Conservation (phyloP, 495 filamentous ascomycete species). For the Tuber melanosporum region DNA sequence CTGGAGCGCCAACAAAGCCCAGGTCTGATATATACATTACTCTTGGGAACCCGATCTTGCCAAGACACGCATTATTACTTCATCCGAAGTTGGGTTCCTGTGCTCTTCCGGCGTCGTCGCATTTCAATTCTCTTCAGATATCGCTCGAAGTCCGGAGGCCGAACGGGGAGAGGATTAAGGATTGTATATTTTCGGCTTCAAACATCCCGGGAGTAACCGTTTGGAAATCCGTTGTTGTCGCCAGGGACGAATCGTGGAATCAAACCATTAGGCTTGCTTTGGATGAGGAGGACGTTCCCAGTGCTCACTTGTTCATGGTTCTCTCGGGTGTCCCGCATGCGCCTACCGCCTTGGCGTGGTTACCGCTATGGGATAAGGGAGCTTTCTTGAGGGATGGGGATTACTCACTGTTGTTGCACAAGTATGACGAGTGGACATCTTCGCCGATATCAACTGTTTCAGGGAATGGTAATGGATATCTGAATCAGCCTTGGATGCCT, state of each 20-base stretch:
- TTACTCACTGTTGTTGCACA: slow-evolving; percentile 76
- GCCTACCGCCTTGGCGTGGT: slow-evolving; percentile 83
- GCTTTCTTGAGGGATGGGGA: slow-evolving; percentile 84
- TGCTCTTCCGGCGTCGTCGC: slow-evolving; percentile 55
- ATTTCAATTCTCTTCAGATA: slow-evolving; percentile 72
- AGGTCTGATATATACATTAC: slow-evolving; percentile 93
- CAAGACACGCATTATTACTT: slow-evolving; percentile 71
- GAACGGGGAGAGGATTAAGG: slow-evolving; percentile 69
- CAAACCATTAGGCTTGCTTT: slow-evolving; percentile 80
- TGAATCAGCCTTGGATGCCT: slow-evolving; percentile 71
- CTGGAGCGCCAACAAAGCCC: slow-evolving; percentile 77
- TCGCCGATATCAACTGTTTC: slow-evolving; percentile 44
- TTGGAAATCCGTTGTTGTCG: slow-evolving; percentile 78
- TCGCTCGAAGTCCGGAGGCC: slow-evolving; percentile 77
- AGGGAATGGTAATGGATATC: slow-evolving; percentile 65
- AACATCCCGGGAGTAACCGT: slow-evolving; percentile 66
- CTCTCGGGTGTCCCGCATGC: slow-evolving; percentile 75
- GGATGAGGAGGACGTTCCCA: slow-evolving; percentile 69
- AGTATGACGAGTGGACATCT: slow-evolving; percentile 79
- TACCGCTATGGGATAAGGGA: slow-evolving; percentile 88
- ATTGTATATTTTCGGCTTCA: slow-evolving; percentile 79
- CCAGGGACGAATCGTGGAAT: slow-evolving; percentile 73
- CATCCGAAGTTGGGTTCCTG: slow-evolving; percentile 69
- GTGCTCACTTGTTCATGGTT: slow-evolving; percentile 81
- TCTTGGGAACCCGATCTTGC: slow-evolving; percentile 64